A percentile compares a stretch with the other conserved stretches of the same genome.
Conservation (phyloP, 2,329 filamentous ascomycete species). For the Alternaria tenuissima region DNA sequence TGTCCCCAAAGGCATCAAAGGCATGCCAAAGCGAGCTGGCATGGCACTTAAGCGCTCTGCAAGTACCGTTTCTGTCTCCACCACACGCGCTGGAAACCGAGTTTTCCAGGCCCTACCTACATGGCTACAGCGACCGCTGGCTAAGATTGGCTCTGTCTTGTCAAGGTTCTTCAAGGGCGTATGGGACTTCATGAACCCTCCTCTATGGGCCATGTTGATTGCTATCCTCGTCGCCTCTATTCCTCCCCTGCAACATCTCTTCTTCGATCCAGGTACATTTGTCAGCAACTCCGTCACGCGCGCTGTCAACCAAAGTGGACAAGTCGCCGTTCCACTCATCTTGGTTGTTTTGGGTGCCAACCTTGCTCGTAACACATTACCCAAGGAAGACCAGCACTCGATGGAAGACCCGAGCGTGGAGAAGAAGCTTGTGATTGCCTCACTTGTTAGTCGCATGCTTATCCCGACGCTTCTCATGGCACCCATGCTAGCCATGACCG, state of each 20-base stretch:
- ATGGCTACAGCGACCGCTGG: slow-evolving; percentile 61
- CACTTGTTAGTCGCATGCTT: slow-evolving; percentile 88
- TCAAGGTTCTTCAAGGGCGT: slow-evolving; percentile 70
- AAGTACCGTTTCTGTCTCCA: slow-evolving; percentile 32
- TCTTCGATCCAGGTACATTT: slow-evolving; percentile 90
- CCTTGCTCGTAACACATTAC: slow-evolving; percentile 87
- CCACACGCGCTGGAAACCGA: slow-evolving; percentile 45
- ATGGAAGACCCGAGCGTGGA: slow-evolving; percentile 73
- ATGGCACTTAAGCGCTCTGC: slow-evolving; percentile 28
- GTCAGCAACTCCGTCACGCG: slow-evolving; percentile 91
- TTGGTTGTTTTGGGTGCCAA: slow-evolving; percentile 95
- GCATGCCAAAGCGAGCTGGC: slow-evolving; percentile 43
- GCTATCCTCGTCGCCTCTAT: slow-evolving; percentile 92
- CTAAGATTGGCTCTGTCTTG: slow-evolving; percentile 52
- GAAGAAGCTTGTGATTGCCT: slow-evolving; percentile 83
- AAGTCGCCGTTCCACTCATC: slow-evolving; percentile 93
- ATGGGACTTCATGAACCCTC: slow-evolving; percentile 98
- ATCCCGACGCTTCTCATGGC: slow-evolving; percentile 92
- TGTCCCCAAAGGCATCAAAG: slow-evolving; percentile 45
- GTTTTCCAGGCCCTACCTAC: slow-evolving; percentile 62
- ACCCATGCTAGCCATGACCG: slow-evolving; percentile 82
- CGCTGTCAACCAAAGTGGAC: slow-evolving; percentile 83
- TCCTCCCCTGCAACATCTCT: slow-evolving; percentile 79
- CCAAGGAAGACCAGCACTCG: slow-evolving; percentile 69
- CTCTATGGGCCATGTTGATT: slow-evolving; percentile 93